Conservation (phyloP, 2,329 filamentous ascomycete species). For the Claviceps maximensis region DNA sequence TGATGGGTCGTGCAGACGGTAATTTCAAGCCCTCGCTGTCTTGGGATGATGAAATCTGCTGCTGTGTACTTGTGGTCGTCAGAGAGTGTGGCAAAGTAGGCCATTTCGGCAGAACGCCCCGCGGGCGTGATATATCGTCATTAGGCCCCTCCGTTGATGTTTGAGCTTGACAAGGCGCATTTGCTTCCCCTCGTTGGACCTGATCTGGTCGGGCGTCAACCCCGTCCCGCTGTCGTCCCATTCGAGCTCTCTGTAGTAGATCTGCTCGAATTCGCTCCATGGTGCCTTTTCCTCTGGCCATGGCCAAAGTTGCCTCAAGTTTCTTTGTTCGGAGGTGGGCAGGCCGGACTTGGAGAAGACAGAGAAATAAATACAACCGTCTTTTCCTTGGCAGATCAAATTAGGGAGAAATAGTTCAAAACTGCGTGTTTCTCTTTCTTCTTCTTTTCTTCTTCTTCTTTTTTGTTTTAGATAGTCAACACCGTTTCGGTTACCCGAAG, state of each 20-base stretch:
- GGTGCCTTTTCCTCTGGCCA: slow-evolving; percentile 11
- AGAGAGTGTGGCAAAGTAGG: background rate
- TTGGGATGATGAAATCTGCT: background rate
- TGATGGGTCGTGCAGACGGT: slow-evolving; percentile 14
- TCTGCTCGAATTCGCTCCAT: slow-evolving; percentile 22
- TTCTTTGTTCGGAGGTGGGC: background rate
- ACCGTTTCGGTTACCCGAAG: background rate
- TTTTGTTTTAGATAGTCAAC: background rate
- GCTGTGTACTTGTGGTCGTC: background rate
- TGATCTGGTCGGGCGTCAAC: background rate
- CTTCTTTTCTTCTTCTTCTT: background rate
- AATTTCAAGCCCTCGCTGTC: slow-evolving; percentile 32
- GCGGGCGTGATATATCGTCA: slow-evolving; percentile 1
- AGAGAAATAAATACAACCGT: background rate
- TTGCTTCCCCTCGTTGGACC: background rate
- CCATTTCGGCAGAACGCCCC: background rate
- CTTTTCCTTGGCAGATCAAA: background rate
- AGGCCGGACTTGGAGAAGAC: background rate
- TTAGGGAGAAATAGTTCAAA: background rate
- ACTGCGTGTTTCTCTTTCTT: background rate
- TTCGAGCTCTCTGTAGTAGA: slow-evolving; percentile 18
- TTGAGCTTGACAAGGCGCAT: background rate
- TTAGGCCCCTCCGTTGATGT: slow-evolving; percentile 4
- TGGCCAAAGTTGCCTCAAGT: slow-evolving; percentile 1
- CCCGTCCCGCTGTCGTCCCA: slow-evolving; percentile 10